Evolutionary conservation across 495 filamentous ascomycete species (phyloP), one percentile per base, ranked within the genome.

Genomic region (Trichoderma asperelloides): DNA sequence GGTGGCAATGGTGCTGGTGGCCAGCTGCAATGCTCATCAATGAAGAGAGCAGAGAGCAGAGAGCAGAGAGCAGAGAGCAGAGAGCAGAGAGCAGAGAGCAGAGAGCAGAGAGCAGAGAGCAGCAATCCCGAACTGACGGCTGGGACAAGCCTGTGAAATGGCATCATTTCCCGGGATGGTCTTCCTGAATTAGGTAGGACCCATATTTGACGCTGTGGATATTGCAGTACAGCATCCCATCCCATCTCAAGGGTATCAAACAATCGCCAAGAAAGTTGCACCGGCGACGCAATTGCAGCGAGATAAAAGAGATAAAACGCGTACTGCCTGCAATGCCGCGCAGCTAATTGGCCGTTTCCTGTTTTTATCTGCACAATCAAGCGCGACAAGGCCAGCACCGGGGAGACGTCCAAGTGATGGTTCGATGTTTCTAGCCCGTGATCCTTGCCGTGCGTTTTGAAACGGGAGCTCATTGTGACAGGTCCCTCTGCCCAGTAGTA

Each of bases 161-260:
- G 41, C n/a, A 25, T 21, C 49, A 55, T 55, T 25, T 55, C 49
- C 21, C 49, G 49, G 49, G 21, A 55, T 55, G n/a, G 9, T 55
- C 18, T 25, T 55, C 49, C 49, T 55, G 49, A 21, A 55, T 55
- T 21, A 55, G 9, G 49, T 3, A 7, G 21, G 18, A 2, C 49
- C 49, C 49, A 55, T 55, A n/a, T 55, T n/a, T 25, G 49, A 55
- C 49, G 21, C 49, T 55, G 49, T 55, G 49, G 49, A 55, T 55
- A 55, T n/a, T n/a, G 16, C n/a, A n/a, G n/a, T n/a, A n/a, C n/a
- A 9, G 8, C 49, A 23, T 2, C 49, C 49, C n/a, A 23, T 23
- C 49, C 18, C 5, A 45, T 27, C 16, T 55, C 18, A 11, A 55
- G 16, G 16, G 16, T n/a, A 55, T 21, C 49, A 16, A 55, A n/a